Evolutionary conservation across 352 stramenopile genomes (phyloP).

Genomic region (Globisporangium canariense): DNA sequence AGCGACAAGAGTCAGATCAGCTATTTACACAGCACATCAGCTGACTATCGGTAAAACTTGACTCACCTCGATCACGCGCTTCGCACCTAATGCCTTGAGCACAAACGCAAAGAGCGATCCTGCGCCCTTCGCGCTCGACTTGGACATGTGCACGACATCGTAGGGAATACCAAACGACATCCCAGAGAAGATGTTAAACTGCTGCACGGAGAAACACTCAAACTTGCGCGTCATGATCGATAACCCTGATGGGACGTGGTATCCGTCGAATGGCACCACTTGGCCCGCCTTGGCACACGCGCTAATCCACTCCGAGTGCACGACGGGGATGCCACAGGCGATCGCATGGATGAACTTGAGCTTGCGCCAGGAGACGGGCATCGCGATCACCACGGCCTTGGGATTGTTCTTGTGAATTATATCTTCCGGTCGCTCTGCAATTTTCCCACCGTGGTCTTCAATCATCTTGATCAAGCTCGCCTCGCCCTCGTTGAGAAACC

Average conservation of each 20-base stretch:
- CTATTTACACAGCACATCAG: not conserved
- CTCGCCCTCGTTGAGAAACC: conserved; percentile 54
- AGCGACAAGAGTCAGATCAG: not conserved
- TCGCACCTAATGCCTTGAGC: conserved; percentile 58
- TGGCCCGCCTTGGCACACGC: conserved; percentile 46
- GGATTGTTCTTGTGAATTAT: conserved; percentile 39
- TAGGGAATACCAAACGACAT: conserved; percentile 61
- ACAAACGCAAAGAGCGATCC: conserved; percentile 50
- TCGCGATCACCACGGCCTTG: conserved; percentile 74
- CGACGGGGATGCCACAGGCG: conserved; percentile 74
- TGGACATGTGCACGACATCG: conserved; percentile 33
- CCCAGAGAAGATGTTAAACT: conserved; percentile 61
- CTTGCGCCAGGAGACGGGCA: conserved; percentile 68
- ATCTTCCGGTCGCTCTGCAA: conserved; percentile 46
- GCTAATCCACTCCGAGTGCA: conserved; percentile 81
- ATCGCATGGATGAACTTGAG: conserved; percentile 81
- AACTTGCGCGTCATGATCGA: conserved; percentile 62
- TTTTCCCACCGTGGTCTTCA: conserved; percentile 60
- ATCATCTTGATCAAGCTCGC: conserved; percentile 52
- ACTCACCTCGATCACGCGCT: conserved; percentile 52
- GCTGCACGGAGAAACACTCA: conserved; percentile 38
- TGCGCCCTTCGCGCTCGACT: conserved; percentile 38
- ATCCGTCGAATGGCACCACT: conserved; percentile 66
- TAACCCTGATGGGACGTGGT: conserved; percentile 64
- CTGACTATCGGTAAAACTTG: not conserved